These are phyloP conservation scores for Heteromeles arbutifolia DNA, from an alignment of 306 rosid genomes.

Conservation along the genomic window DNA sequence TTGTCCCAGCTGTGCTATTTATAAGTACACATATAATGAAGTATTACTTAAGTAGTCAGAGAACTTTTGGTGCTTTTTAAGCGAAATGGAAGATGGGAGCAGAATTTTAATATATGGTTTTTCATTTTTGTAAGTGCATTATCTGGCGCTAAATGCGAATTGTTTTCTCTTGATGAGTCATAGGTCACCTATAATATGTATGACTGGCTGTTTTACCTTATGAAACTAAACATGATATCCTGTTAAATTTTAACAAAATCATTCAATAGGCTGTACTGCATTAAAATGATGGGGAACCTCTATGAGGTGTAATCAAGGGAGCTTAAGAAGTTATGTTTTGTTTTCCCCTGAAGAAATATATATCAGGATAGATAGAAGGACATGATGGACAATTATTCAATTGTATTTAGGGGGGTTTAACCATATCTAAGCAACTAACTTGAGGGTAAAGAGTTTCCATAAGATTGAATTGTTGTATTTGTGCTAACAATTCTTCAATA, in stretches of 20 bases:
- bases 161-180: not conserved
- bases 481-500: not conserved
- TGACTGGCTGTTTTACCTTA: not conserved
- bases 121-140: not conserved
- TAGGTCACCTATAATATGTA: not conserved
- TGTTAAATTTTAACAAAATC: not conserved
- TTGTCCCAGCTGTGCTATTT: not conserved
- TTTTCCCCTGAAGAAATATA: not conserved
- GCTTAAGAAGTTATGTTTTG: not conserved
- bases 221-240: not conserved
- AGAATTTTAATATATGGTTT: not conserved
- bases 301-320: not conserved
- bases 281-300: not conserved
- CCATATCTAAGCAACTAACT: not conserved
- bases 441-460: not conserved
- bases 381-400: not conserved
- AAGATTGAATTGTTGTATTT: not conserved
- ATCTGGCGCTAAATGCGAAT: not conserved
- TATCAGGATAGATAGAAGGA: not conserved
- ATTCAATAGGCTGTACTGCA: not conserved
- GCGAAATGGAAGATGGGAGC: not conserved
- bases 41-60: not conserved
- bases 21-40: not conserved
- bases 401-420: not conserved
- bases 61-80: not conserved